Base-by-base conservation (phyloP, 163 green algal genomes). In the Scenedesmus sp. region DNA sequence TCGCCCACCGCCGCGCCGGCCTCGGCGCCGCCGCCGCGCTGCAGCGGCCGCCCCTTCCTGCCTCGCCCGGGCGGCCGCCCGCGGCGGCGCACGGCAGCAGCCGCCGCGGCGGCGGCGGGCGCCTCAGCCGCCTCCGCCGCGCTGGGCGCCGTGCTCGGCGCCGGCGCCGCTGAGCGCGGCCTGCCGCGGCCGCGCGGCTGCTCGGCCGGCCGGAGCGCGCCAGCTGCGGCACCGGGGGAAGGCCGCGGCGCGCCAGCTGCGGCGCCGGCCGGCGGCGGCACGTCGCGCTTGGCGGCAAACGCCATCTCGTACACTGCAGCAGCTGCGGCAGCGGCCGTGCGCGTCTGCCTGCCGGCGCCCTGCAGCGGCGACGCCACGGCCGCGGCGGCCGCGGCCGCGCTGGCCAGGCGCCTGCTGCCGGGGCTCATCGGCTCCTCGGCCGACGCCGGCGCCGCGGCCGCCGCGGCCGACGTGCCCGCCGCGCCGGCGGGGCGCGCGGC, bases 241-340 rank as follows among this genome's bases (percentile, higher is more conserved):
- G 28, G 56, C 56, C 39, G 56, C 56, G 39, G 56, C 56, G 36
- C 39, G 56, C 28, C n/a, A 44, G 39, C 39, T 47, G 6, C 7
- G 39, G 39, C 39, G 39, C 39, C 39, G 39, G 24, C 42, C 28
- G 28, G 26, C 31, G 28, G 7, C 28, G 50, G 45, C 48, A 63
- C 63, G 47, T 44, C 48, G 3, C 67, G 50, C 69, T 67, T 77
- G 36, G 69, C 69, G n/a, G 54, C 69, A 69, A 77, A 77, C 2
- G 69, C 29, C 14, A 58, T 26, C 14, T 77, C 69, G 58, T 67
- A 77, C 11, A 36, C 47, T 48, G 69, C 69, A 11, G 69, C 69
- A 26, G 69, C 69, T 48, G 69, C 69, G 34, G 69, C 60, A 72
- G 58, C 71, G 17, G 71, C 58, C 28, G 58, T 80, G 28, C 71